These are phyloP conservation scores for Pholiota conissans DNA, from an alignment of 768 basidiomycete species.

Conservation along the genomic window DNA sequence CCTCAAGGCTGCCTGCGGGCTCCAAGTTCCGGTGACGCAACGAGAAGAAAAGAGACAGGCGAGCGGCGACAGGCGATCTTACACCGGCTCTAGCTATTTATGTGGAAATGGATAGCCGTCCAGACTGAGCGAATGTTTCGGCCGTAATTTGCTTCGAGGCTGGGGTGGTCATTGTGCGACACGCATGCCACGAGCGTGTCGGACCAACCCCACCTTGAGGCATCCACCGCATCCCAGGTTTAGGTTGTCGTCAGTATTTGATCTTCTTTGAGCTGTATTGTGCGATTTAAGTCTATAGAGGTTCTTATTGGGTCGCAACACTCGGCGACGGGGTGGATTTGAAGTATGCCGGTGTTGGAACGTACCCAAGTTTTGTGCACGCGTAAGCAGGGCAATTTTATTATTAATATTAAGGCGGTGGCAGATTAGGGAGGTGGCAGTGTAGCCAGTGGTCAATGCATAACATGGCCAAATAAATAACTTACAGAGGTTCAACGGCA, in stretches of 20 bases:
- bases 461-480: not conserved
- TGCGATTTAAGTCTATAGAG: too few species aligned
- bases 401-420: too few species aligned
- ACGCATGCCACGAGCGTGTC: not conserved
- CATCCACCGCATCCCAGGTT: too few species aligned
- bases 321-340: too few species aligned
- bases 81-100: not conserved
- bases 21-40: not conserved
- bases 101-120: not conserved
- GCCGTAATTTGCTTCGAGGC: not conserved
- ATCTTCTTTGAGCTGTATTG: too few species aligned
- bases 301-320: too few species aligned
- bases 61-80: not conserved
- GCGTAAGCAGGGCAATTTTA: too few species aligned
- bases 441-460: not conserved
- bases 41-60: not conserved
- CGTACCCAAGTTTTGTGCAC: too few species aligned
- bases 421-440: too few species aligned
- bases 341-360: too few species aligned
- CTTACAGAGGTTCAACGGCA: too few species aligned
- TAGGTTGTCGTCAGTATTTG: too few species aligned
- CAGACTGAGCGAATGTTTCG: not conserved
- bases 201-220: not conserved
- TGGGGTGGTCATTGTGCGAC: not conserved
- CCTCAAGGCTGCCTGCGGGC: slow-evolving; percentile 8